Conservation (phyloP, 257 asterid species). For the Jaltomata sinuosa region DNA sequence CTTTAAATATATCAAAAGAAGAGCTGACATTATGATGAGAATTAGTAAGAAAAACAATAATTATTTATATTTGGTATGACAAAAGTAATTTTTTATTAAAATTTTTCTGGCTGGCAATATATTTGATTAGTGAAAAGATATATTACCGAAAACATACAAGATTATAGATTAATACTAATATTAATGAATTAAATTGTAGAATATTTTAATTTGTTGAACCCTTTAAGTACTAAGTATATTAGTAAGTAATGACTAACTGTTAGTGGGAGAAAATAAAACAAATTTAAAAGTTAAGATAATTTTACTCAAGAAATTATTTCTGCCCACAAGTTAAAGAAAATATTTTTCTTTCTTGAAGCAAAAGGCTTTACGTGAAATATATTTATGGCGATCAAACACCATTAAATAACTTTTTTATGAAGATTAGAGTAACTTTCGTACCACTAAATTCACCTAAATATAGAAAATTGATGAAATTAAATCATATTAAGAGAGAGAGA, state of each 20-base stretch:
- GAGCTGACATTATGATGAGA: not conserved
- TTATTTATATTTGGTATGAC: not conserved
- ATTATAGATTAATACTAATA: too few relatives aligned
- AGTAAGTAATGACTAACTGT: not conserved
- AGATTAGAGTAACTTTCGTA: not conserved
- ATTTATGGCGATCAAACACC: not conserved
- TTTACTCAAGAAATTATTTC: not conserved
- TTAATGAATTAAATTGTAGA: too few relatives aligned
- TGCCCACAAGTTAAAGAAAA: not conserved
- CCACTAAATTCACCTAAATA: not conserved
- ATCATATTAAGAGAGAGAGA: not conserved
- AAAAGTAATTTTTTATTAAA: not conserved
- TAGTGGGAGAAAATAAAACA: not conserved
- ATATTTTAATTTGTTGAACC: too few relatives aligned
- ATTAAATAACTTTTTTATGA: not conserved
- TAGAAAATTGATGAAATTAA: not conserved
- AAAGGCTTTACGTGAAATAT: not conserved
- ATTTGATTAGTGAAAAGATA: not conserved
- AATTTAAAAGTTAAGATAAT: not conserved
- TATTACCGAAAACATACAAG: not conserved
- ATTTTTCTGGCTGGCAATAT: not conserved
- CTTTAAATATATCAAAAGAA: not conserved
- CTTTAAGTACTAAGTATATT: too few relatives aligned
- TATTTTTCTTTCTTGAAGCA: not conserved
- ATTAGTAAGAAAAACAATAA: not conserved